Evolutionary conservation across 2,329 filamentous ascomycete genomes (phyloP), one percentile per base, ranked within the genome.

Genomic region (Setomelanomma holmii): DNA sequence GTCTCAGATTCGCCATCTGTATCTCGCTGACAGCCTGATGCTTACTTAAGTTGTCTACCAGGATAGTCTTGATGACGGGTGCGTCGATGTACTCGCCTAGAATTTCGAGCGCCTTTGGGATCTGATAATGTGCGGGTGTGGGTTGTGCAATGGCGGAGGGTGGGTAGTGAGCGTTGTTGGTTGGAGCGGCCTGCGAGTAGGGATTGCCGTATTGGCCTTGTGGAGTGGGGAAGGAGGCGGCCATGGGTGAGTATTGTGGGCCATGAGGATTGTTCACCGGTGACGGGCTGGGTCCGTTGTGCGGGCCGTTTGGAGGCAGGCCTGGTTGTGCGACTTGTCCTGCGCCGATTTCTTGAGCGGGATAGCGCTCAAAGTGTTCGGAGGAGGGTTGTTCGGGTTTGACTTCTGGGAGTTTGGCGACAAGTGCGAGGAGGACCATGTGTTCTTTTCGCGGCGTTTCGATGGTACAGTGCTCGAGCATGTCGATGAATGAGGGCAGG

Each of bases 401-500:
- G 52, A 65, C 44, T 61, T 77, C 63, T 30, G 64, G 71, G 49
- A 66, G 70, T 58, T 63, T 76, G 45, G 96, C 90, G 3, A 97
- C 91, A 57, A 98, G 89, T 1, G 93, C 89, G 19, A 93, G 85
- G 7, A 98, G 80, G 30, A 99, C 79, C 77, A 95, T 86, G 1
- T 90, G 86, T 60, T 96, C 89, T 0, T 86, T 80, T 14, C 89
- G 83, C 2, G 84, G 84, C 52, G 85, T 82, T 39, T 93, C 90
- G 24, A 97, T 84, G 23, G 85, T 85, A 71, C 93, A 93, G 63
- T 93, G 89, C 57, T 91, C 88, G n/a, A 98, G 83, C 67, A 96
- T 89, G 55, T 91, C 85, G 73, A 97, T 86, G 65, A 97, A 96
- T 56, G 93, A 90, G 0, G 95, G 93, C 38, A 93, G 84, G 42